Percentiles rank a stretch among this genome's conserved stretches.
These are phyloP conservation scores for Macadamia tetraphylla DNA, from an alignment of 164 flowering plant species.

Conservation along the genomic window DNA sequence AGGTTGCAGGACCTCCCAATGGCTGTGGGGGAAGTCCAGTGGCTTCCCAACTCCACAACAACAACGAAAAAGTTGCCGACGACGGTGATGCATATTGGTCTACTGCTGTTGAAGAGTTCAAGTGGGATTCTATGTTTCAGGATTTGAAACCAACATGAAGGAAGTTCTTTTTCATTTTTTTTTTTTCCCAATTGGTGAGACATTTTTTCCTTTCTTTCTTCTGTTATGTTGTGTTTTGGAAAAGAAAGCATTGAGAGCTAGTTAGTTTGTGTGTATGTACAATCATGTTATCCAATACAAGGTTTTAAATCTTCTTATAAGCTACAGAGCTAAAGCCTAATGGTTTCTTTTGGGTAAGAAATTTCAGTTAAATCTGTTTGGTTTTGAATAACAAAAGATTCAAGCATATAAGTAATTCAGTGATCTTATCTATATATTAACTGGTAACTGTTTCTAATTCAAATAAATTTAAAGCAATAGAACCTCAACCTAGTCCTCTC, in stretches of 20 bases:
- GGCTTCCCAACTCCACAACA: not conserved
- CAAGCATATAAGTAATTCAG: no score
- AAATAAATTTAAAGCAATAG: no score
- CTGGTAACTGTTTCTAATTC: no score
- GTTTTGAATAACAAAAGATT: no score
- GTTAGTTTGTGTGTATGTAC: not conserved
- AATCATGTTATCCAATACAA: no score
- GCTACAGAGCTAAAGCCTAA: no score
- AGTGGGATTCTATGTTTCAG: slow-evolving; percentile 71
- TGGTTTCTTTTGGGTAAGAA: no score
- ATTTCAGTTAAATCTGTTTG: no score
- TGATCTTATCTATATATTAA: no score
- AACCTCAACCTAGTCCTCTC: no score
- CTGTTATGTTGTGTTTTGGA: not conserved
- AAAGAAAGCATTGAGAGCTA: slow-evolving; percentile 4
- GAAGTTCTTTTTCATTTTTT: slow-evolving; percentile 16
- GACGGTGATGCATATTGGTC: slow-evolving; percentile 26
- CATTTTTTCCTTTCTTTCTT: slow-evolving; percentile 10
- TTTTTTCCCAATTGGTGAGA: slow-evolving; percentile 9
- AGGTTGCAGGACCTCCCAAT: slow-evolving; percentile 12
- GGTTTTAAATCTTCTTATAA: no score
- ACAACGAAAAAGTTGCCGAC: slow-evolving; percentile 12
- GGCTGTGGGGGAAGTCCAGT: slow-evolving; percentile 22
- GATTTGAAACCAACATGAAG: slow-evolving; percentile 71
- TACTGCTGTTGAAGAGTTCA: slow-evolving; percentile 17